Evolutionary conservation across 2,329 filamentous ascomycete genomes (phyloP).

Genomic region (Aspergillus brasiliensis): DNA sequence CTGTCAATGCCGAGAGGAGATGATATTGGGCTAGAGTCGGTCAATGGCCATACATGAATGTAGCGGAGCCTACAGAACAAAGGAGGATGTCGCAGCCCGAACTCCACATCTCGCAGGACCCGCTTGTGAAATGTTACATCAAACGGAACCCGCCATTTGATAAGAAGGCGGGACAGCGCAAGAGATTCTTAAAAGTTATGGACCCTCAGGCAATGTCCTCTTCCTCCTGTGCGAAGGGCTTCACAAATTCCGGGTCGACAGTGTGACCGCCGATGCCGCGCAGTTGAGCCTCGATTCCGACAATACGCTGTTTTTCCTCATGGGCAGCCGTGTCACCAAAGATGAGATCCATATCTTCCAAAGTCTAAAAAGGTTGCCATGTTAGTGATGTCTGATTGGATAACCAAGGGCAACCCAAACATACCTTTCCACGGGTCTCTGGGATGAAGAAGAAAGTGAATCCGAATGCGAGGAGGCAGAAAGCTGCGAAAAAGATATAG

Average conservation of each 20-base stretch:
- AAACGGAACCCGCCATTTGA: neutral
- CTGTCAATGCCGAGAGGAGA: neutral
- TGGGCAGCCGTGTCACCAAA: conserved; percentile 44
- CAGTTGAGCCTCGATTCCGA: conserved; percentile 41
- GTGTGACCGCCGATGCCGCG: conserved; percentile 25
- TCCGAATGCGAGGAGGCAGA: conserved; percentile 37
- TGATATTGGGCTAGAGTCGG: neutral
- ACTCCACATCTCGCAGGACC: neutral
- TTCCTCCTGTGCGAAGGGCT: conserved; percentile 25
- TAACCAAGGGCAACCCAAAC: neutral
- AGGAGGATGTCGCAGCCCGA: neutral
- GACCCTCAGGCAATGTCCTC: conserved; percentile 18
- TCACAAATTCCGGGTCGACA: neutral
- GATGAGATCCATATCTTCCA: conserved; percentile 59
- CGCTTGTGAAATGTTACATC: neutral
- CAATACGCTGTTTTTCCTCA: conserved; percentile 42
- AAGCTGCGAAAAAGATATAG: conserved; percentile 45
- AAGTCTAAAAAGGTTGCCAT: conserved; percentile 34
- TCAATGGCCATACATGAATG: neutral
- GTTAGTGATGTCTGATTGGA: neutral
- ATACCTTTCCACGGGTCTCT: conserved; percentile 40
- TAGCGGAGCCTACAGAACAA: neutral
- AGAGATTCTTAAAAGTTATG: neutral
- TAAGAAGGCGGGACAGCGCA: neutral
- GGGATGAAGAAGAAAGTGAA: conserved; percentile 41